phyloP scores from a whole-genome alignment of 768 basidiomycete species.

The Suillus placidus region DNA sequence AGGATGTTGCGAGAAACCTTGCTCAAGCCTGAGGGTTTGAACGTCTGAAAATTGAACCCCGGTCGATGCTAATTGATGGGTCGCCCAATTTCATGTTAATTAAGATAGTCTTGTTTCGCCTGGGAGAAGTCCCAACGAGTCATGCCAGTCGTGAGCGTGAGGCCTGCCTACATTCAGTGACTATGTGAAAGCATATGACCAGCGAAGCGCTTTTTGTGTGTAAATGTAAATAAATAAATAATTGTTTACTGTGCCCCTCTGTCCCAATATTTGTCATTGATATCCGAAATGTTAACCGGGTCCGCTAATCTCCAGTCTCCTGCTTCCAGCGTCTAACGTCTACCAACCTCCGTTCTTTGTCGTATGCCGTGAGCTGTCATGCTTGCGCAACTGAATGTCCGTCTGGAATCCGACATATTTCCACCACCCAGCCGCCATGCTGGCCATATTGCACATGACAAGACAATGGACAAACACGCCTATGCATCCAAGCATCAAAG shows the following conservation, averaged over 20 bases:
- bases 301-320: not conserved
- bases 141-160: not conserved
- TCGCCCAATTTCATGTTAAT: not conserved
- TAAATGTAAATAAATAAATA: not conserved
- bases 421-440: not conserved
- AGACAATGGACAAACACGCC: not conserved
- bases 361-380: not conserved
- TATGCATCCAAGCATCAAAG: not conserved
- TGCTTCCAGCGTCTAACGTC: not conserved
- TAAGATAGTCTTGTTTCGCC: not conserved
- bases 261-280: not conserved
- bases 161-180: not conserved
- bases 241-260: not conserved
- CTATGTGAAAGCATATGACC: too few species aligned
- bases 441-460: not conserved
- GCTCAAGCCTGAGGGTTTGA: not conserved
- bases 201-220: too few species aligned
- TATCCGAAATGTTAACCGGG: not conserved
- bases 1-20: not conserved
- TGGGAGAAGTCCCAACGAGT: not conserved
- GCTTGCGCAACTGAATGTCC: not conserved
- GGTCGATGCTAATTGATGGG: not conserved
- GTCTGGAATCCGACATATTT: not conserved
- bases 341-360: not conserved
- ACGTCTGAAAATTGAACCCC: too few species aligned